Conservation (phyloP, 2,329 filamentous ascomycete genomes). For the Aspergillus texensis region DNA sequence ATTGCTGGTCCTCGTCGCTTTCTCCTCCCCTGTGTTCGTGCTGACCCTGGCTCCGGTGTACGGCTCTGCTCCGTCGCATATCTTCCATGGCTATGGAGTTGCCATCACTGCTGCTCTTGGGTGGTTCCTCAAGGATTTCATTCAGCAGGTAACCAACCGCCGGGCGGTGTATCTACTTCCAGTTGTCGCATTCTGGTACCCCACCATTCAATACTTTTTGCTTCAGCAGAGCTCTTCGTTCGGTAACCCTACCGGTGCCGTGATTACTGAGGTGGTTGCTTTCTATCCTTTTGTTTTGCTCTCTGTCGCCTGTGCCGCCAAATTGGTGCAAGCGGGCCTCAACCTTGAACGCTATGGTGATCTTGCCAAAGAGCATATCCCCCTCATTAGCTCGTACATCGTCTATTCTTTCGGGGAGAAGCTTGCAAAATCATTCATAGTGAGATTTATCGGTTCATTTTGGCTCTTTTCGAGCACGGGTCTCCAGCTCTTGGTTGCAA, state of each 20-base stretch:
- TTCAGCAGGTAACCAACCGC: slow-evolving; percentile 52
- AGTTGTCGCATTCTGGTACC: slow-evolving; percentile 74
- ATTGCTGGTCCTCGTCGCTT: slow-evolving; percentile 42
- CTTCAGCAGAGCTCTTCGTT: slow-evolving; percentile 67
- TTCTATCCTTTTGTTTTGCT: slow-evolving; percentile 69
- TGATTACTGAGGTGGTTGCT: slow-evolving; percentile 73
- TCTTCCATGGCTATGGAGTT: slow-evolving; percentile 70
- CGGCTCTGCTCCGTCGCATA: slow-evolving; percentile 75
- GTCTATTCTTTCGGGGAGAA: slow-evolving; percentile 59
- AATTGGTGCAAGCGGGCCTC: slow-evolving; percentile 62
- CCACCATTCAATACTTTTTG: slow-evolving; percentile 71
- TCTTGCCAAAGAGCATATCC: slow-evolving; percentile 64
- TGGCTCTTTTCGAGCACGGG: slow-evolving; percentile 71
- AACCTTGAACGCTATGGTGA: slow-evolving; percentile 59
- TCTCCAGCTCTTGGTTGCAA: slow-evolving; percentile 69
- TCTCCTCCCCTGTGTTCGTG: slow-evolving; percentile 53
- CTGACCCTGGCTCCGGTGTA: slow-evolving; percentile 83
- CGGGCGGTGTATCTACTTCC: slow-evolving; percentile 61
- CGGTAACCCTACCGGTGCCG: slow-evolving; percentile 71
- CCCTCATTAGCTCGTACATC: slow-evolving; percentile 67
- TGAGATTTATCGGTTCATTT: slow-evolving; percentile 61
- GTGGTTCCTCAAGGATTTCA: slow-evolving; percentile 67
- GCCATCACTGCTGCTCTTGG: slow-evolving; percentile 70
- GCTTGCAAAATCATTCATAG: slow-evolving; percentile 43
- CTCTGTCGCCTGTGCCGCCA: slow-evolving; percentile 65